Conservation (phyloP, 805 yeast species). For the Phaffomyces antillensis region DNA sequence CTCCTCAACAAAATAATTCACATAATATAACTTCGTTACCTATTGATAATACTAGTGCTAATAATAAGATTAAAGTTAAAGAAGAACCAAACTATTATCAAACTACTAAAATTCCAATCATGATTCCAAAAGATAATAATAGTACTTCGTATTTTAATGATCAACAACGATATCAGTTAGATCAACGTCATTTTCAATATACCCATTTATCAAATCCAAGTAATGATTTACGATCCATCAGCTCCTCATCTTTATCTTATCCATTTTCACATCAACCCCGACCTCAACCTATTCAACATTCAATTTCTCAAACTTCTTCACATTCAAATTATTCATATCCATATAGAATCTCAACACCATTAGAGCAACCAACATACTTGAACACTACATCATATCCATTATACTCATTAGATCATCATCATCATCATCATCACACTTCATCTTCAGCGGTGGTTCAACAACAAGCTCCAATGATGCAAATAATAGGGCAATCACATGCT, state of each 20-base stretch:
- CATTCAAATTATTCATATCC: background rate
- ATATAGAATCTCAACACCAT: background rate
- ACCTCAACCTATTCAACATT: background rate
- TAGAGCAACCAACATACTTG: too few relatives aligned
- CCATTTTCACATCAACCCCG: too few relatives aligned
- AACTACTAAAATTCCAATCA: background rate
- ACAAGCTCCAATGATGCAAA: background rate
- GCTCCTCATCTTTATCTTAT: background rate
- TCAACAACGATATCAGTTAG: conserved; percentile 5
- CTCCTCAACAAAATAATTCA: background rate
- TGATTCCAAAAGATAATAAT: background rate
- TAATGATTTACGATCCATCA: too few relatives aligned
- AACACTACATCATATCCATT: background rate
- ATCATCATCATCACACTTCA: too few relatives aligned
- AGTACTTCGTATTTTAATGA: background rate
- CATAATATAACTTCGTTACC: too few relatives aligned
- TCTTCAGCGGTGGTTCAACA: background rate
- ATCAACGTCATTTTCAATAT: background rate
- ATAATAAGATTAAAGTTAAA: background rate
- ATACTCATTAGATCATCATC: background rate
- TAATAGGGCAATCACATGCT: background rate
- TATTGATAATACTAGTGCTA: too few relatives aligned
- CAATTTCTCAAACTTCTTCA: too few relatives aligned
- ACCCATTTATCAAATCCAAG: too few relatives aligned
- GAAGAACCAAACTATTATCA: background rate